Conservation (phyloP, 192 early-diverging fungal genomes). For the Coemansia sp. region DNA sequence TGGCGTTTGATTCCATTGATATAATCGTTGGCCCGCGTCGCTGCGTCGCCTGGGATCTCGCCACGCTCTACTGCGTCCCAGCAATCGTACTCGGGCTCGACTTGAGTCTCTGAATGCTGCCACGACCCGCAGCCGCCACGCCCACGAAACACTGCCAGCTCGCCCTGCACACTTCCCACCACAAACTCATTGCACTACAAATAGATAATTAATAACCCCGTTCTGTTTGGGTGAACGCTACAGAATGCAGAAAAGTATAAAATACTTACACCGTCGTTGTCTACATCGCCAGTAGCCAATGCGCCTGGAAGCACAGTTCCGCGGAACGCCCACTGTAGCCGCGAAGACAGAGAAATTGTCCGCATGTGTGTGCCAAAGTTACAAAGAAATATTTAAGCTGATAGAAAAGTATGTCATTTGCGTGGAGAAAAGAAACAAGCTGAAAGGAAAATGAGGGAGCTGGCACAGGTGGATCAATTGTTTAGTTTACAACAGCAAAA, state of each 20-base stretch:
- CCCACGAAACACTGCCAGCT: constrained; percentile 54
- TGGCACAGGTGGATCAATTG: not conserved
- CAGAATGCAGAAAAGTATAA: not conserved
- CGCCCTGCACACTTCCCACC: constrained; percentile 53
- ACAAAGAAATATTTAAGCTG: not conserved
- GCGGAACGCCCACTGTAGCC: constrained; percentile 54
- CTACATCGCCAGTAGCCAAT: constrained; percentile 52
- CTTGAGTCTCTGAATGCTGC: constrained; percentile 47
- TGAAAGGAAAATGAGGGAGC: not conserved
- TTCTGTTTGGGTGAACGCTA: not conserved
- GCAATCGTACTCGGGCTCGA: constrained; percentile 54
- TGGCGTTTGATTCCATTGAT: constrained; percentile 18
- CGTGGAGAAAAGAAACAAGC: not conserved
- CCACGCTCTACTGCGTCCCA: constrained; percentile 51
- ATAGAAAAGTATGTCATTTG: constrained; percentile 1
- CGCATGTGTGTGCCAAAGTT: constrained; percentile 19
- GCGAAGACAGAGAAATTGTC: constrained; percentile 50
- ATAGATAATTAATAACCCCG: not conserved
- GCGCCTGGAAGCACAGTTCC: constrained; percentile 53
- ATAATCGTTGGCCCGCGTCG: not conserved
- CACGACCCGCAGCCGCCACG: constrained; percentile 52
- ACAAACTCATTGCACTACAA: constrained; percentile 57
- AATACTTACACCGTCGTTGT: constrained; percentile 52
- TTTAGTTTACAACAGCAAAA: not conserved
- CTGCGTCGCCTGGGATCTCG: constrained; percentile 28